Evolutionary conservation across 768 basidiomycete genomes (phyloP).

Genomic region (Cyathus striatus): DNA sequence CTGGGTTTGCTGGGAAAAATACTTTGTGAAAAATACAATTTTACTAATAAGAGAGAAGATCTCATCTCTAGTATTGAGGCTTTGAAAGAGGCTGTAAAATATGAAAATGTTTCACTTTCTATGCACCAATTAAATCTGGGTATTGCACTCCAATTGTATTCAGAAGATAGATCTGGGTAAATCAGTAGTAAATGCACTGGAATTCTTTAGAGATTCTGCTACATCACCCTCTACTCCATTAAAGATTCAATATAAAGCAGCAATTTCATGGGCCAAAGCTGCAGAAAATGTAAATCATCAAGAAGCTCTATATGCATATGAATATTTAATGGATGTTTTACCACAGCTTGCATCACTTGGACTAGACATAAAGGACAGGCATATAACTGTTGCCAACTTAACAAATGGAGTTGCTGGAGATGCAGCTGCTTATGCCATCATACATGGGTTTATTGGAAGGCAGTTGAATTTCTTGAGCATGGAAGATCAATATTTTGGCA

Average conservation of each 20-base stretch:
- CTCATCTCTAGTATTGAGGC: not conserved
- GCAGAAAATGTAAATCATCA: not conserved
- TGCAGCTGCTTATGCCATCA: slow-evolving; percentile 7
- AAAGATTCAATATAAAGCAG: not conserved
- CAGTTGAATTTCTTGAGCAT: slow-evolving; percentile 9
- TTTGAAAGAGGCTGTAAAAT: not conserved
- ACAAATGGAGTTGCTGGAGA: not conserved
- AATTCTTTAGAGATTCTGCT: not conserved
- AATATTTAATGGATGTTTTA: slow-evolving; percentile 1
- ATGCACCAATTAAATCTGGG: not conserved
- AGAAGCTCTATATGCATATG: slow-evolving; percentile 8
- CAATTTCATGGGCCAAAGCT: not conserved
- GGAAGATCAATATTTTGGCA: slow-evolving; percentile 1
- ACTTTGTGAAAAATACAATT: not conserved
- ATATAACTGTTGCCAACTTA: slow-evolving; percentile 2
- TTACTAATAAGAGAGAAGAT: not conserved
- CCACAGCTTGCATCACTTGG: slow-evolving; percentile 8
- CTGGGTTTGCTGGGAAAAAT: not conserved
- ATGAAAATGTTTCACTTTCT: not conserved
- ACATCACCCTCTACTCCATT: not conserved
- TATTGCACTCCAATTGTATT: not conserved
- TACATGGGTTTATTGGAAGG: slow-evolving; percentile 4
- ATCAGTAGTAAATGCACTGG: not conserved
- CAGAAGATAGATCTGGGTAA: not conserved
- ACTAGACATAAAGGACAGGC: slow-evolving; percentile 2